Percentiles rank a stretch among this genome's conserved stretches.
Conservation (phyloP, 2,329 filamentous ascomycete species). For the Clarireedia monteithiana region DNA sequence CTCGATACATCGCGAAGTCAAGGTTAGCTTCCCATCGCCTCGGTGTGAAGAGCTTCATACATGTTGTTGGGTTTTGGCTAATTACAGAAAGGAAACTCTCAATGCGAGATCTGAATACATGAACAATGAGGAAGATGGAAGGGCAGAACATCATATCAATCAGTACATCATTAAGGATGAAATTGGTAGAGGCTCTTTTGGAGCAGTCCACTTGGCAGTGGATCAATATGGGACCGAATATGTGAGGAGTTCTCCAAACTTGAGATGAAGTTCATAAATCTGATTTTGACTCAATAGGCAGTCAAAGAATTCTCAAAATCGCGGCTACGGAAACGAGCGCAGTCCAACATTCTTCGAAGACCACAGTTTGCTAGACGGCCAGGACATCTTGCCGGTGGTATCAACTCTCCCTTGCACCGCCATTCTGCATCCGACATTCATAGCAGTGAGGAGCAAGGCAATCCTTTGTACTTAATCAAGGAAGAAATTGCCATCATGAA, state of each 20-base stretch:
- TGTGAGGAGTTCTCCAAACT: conserved; percentile 45
- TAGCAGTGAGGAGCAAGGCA: conserved; percentile 53
- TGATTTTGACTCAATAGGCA: conserved; percentile 48
- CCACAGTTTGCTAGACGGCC: conserved; percentile 46
- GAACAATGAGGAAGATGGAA: conserved; percentile 76
- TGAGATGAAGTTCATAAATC: not conserved
- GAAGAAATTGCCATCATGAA: conserved; percentile 99
- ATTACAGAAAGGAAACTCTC: conserved; percentile 61
- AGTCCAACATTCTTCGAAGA: conserved; percentile 75
- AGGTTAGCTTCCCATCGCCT: conserved; percentile 25
- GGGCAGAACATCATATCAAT: conserved; percentile 79
- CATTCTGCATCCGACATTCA: conserved; percentile 45
- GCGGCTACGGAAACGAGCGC: conserved; percentile 77
- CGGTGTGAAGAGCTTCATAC: not conserved
- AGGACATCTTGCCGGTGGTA: conserved; percentile 38
- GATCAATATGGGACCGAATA: conserved; percentile 92
- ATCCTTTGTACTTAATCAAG: conserved; percentile 78
- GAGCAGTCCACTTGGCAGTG: conserved; percentile 80
- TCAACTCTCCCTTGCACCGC: conserved; percentile 38
- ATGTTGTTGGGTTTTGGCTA: not conserved
- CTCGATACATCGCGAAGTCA: conserved; percentile 53
- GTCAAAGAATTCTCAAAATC: conserved; percentile 97
- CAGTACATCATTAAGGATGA: conserved; percentile 92
- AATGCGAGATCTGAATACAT: conserved; percentile 83
- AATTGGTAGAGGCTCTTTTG: conserved; percentile 94